phyloP scores from a whole-genome alignment of 257 asterid genomes.

The Fraxinus anomala region DNA sequence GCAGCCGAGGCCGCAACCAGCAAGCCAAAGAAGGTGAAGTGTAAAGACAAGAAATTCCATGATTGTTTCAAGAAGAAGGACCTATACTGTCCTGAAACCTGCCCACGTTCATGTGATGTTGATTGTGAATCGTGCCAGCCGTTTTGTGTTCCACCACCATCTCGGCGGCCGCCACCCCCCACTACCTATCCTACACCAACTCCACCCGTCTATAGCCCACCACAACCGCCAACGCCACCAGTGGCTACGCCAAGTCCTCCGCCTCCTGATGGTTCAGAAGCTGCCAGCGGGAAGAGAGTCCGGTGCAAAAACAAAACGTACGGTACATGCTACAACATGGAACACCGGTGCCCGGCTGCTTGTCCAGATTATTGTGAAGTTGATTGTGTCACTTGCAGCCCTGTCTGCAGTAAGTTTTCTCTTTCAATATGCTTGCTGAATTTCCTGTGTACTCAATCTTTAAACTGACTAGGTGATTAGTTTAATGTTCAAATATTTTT shows the following conservation, averaged over 20 bases:
- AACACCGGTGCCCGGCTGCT: slow-evolving; percentile 52
- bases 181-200: background rate
- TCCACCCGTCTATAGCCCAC: slow-evolving; percentile 31
- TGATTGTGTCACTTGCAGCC: slow-evolving; percentile 68
- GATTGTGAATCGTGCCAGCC: slow-evolving; percentile 55
- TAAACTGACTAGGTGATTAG: background rate
- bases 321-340: slow-evolving; percentile 37
- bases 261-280: slow-evolving; percentile 47
- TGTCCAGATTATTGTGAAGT: slow-evolving; percentile 57
- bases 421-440: background rate
- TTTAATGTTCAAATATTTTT: background rate
- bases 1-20: slow-evolving; percentile 40
- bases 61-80: slow-evolving; percentile 35
- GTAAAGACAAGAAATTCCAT: slow-evolving; percentile 48
- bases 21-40: slow-evolving; percentile 48
- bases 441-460: background rate
- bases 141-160: slow-evolving; percentile 42
- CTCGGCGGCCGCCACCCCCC: background rate
- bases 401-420: slow-evolving; percentile 60
- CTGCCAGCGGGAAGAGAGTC: slow-evolving; percentile 47
- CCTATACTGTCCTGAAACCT: slow-evolving; percentile 48
- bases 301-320: slow-evolving; percentile 50
- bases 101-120: slow-evolving; percentile 48
- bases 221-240: slow-evolving; percentile 21
- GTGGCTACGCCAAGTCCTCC: slow-evolving; percentile 19